Percentiles rank a stretch among this genome's conserved stretches.
Evolutionary conservation across 768 basidiomycete genomes (phyloP).

Genomic region (Pleurotus tuber-regium): DNA sequence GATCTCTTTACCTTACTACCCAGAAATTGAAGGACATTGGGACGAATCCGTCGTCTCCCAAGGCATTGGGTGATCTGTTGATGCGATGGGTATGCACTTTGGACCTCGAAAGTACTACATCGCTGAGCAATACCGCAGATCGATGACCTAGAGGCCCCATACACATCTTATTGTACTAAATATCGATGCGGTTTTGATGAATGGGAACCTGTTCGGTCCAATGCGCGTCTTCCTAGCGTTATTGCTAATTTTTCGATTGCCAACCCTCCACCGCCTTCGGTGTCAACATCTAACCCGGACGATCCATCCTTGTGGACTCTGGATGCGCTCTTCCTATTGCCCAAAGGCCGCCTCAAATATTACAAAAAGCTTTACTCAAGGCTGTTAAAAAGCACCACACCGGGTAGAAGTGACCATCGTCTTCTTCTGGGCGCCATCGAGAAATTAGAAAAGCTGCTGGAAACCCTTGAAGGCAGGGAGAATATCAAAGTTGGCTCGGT

Average conservation of each 20-base stretch:
- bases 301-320: conserved; percentile 69
- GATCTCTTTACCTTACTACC: conserved; percentile 16
- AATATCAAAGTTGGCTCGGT: conserved; percentile 46
- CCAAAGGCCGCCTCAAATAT: conserved; percentile 81
- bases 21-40: conserved; percentile 96
- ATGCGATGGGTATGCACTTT: conserved; percentile 87
- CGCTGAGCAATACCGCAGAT: conserved; percentile 52
- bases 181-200: conserved; percentile 77
- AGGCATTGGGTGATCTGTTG: conserved; percentile 89
- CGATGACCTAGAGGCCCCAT: conserved; percentile 86
- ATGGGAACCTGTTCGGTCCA: conserved; percentile 79
- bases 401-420: conserved; percentile 84
- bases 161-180: conserved; percentile 73
- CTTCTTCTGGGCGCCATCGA: conserved; percentile 79
- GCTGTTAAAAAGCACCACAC: conserved; percentile 80
- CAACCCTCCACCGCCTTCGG: conserved; percentile 53
- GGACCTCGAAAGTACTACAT: conserved; percentile 10
- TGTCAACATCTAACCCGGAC: conserved; percentile 28
- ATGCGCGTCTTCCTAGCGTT: conserved; percentile 65
- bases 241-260: conserved; percentile 66
- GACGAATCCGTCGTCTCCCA: conserved; percentile 87
- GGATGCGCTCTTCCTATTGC: conserved; percentile 85
- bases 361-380: conserved; percentile 89
- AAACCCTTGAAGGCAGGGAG: conserved; percentile 59
- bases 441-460: conserved; percentile 73